Evolutionary conservation across 2,329 filamentous ascomycete genomes (phyloP), one percentile per base, ranked within the genome.

Genomic region (Biscogniauxia marginata): DNA sequence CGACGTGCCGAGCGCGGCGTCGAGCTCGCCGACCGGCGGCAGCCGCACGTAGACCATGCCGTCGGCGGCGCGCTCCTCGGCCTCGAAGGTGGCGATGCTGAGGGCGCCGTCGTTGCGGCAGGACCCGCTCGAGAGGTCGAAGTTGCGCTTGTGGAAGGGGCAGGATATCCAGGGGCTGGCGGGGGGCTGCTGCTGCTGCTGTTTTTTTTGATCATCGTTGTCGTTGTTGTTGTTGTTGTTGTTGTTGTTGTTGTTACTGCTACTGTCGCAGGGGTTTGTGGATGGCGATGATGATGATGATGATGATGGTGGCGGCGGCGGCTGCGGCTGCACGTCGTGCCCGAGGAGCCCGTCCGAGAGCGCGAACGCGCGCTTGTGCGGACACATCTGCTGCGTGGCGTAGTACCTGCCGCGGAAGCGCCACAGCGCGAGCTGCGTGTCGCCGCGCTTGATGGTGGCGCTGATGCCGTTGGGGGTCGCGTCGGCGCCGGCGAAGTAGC

Each of bases 361-460:
- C n/a, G 93, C 88, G 67, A 96, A 96, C 1, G 91, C 87, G 9
- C 91, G 87, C 75, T 93, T 95, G 76, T 96, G 91, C 8, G 92
- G 92, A 71, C 92, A 96, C 92, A 96, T 96, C 70, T 96, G 91
- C 75, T 96, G 92, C 13, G 89, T 89, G 56, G 90, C 89, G 72
- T 93, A 93, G 79, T 87, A 96, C 53, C 83, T 83, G 19, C 91
- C 91, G 53, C 84, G 84, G 59, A 96, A 83, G 66, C 91, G 89
- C 84, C 93, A 96, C 52, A 96, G 78, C 7, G 92, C 91, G 1
- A 96, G 82, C 73, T 96, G 92, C 0, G 91, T 96, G 71, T 96
- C 91, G 46, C 92, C 90, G 46, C 90, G 84, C 78, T 96, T 95
- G 73, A 96, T 79, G 25, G 87, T 87, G 4, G 90, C 86, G 8